Conservation (phyloP, 1,284 basidiomycete genomes). For the Cutaneotrichosporon dermatis region DNA sequence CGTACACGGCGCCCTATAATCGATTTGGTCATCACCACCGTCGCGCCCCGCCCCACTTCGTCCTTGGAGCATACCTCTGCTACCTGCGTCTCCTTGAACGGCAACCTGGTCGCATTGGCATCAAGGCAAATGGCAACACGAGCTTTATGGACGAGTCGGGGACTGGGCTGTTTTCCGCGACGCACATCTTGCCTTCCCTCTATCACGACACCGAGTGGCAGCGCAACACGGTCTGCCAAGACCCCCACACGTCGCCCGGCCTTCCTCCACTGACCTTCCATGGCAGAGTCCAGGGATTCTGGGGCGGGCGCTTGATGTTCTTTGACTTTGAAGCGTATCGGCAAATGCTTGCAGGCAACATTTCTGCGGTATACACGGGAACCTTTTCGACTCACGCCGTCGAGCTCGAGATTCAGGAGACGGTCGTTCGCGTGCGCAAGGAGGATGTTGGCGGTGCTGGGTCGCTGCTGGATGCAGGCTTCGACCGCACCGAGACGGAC, state of each 20-base stretch:
- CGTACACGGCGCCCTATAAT: slow-evolving; percentile 34
- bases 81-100: slow-evolving; percentile 40
- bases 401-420: slow-evolving; percentile 44
- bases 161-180: slow-evolving; percentile 26
- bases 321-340: slow-evolving; percentile 55
- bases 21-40: slow-evolving; percentile 43
- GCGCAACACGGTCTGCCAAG: slow-evolving; percentile 48
- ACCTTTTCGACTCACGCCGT: slow-evolving; percentile 42
- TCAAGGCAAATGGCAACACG: slow-evolving; percentile 25
- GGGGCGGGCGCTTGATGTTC: slow-evolving; percentile 54
- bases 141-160: slow-evolving; percentile 17
- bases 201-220: slow-evolving; percentile 49
- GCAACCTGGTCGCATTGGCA: slow-evolving; percentile 33
- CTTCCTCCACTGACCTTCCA: slow-evolving; percentile 48
- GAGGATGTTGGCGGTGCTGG: slow-evolving; percentile 46
- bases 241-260: slow-evolving; percentile 49
- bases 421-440: slow-evolving; percentile 39
- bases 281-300: slow-evolving; percentile 51
- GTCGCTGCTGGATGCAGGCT: slow-evolving; percentile 38
- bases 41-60: slow-evolving; percentile 37
- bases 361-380: slow-evolving; percentile 47
- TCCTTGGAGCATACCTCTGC: slow-evolving; percentile 31
- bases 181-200: slow-evolving; percentile 35
- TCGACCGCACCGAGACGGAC: slow-evolving; percentile 33
- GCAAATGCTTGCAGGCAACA: slow-evolving; percentile 51